Base-by-base conservation (phyloP, 108 stramenopile species). In the Nitzschia sp. region DNA sequence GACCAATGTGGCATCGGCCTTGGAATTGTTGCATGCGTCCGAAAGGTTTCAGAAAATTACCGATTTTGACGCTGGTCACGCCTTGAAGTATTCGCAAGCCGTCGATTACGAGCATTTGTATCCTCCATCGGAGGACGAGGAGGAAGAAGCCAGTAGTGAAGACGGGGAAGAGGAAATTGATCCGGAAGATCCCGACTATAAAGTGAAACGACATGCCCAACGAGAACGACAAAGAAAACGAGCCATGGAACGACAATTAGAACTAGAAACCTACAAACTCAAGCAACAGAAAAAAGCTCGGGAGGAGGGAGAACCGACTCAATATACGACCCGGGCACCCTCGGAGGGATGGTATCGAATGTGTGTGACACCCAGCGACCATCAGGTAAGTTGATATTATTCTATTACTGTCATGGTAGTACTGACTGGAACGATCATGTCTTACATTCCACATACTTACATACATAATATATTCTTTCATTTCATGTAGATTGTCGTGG, bases 261-360 rank as follows among this genome's bases (percentile, higher is more conserved):
- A 69, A 34, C 58, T 36, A 22, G 75, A 80, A 38, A 25, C 62
- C 56, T 56, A 69, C 62, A 70, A 66, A 46, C 47, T 54, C 45
- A 69, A 60, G 23, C 67, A 73, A 57, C 47, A 80, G 26, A 69
- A 53, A 35, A 76, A 78, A 50, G 47, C 76, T 22, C 63, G 75
- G 41, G 46, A 79, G 19, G 83, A 85, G 16, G 92, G 89, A 13
- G 82, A 89, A 32, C 85, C 92, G n/a, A 63, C 73, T 28, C 58
- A 83, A 61, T 75, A 73, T n/a, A 90, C 92, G 0, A 25, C 78
- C 38, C 36, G 58, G 33, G 71, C 79, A 3, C 58, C 68, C 3
- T 50, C 53, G 19, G 80, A 72, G 23, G 92, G 92, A 26, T 90
- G 89, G 92, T 93, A 90, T 52, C 84, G 89, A 31, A 67, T 86